Base-by-base conservation (phyloP, 176 grass and related monocot species). In the Musa acuminata region DNA sequence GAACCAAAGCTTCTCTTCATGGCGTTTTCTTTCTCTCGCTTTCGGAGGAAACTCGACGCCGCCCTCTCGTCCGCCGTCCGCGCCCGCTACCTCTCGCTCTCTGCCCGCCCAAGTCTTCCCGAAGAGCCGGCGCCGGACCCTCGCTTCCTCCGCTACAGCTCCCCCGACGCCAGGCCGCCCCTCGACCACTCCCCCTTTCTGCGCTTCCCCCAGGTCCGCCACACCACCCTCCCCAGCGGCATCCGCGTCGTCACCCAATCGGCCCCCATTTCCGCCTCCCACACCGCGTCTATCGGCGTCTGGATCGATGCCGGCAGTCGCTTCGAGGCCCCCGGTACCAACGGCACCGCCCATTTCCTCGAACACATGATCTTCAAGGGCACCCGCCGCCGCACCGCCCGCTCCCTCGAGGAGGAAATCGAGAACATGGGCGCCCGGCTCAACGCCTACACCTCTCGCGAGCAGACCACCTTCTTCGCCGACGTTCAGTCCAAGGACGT, bases 281-380 rank as follows among this genome's bases (percentile, higher is more conserved):
- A 78, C 48, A 87, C 93, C 82, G 90, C 90, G 16, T 98, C 95
- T 49, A 78, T 98, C 13, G 94, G 90, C 43, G 86, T 98, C 64
- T 98, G 90, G 94, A 87, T 98, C 55, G 94, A 98, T 62, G 85
- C 94, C 4, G 94, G 94, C 51, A 98, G 94, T 84, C 94, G 94
- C 21, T 98, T 87, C 77, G 94, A 98, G 69, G 83, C 81, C 17
- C 75, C 90, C 11, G 94, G 94, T 16, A 93, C 94, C 50, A 98
- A 98, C 51, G 94, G 94, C 58, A 98, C 94, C 2, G 94, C 94
- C 23, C 94, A 98, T 89, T 98, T 98, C 82, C 90, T 98, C 75
- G 94, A 98, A 78, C 94, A 98, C 75, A 92, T 98, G 85, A 89
- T 92, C 75, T 98, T 98, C 85, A 98, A 93, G 76, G 94, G 94